A percentile compares a stretch with the other conserved stretches of the same genome.
Conservation (phyloP, 108 stramenopile species). For the Mediolabrus comicus region DNA sequence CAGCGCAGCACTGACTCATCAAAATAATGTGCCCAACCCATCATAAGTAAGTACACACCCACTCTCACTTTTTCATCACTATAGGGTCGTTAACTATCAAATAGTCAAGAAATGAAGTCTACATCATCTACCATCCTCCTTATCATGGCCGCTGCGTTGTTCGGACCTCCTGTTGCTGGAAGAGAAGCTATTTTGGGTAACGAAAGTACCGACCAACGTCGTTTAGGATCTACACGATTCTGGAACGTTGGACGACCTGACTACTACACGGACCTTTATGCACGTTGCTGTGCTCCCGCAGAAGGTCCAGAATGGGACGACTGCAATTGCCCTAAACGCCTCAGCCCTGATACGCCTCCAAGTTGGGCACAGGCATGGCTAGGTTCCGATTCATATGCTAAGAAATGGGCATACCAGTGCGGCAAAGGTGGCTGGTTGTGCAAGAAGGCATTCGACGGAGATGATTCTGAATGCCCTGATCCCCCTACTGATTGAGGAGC, state of each 20-base stretch:
- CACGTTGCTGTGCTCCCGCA: background rate
- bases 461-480: too few relatives aligned
- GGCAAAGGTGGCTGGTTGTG: background rate
- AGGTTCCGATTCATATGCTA: background rate
- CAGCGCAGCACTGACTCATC: too few relatives aligned
- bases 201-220: background rate
- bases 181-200: background rate
- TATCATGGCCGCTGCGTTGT: background rate
- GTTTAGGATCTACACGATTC: background rate
- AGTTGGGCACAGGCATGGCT: too few relatives aligned
- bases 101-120: background rate
- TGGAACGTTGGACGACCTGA: too few relatives aligned
- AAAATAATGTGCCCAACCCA: too few relatives aligned
- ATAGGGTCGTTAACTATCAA: too few relatives aligned
- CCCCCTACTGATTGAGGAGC: too few relatives aligned
- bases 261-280: background rate
- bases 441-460: background rate
- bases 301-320: background rate
- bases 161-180: background rate
- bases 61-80: too few relatives aligned
- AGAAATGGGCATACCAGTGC: background rate
- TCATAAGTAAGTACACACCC: too few relatives aligned
- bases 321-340: background rate
- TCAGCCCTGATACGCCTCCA: background rate
- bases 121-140: background rate